Evolutionary conservation across 495 filamentous ascomycete species (phyloP).

Genomic region (Xylaria curta): DNA sequence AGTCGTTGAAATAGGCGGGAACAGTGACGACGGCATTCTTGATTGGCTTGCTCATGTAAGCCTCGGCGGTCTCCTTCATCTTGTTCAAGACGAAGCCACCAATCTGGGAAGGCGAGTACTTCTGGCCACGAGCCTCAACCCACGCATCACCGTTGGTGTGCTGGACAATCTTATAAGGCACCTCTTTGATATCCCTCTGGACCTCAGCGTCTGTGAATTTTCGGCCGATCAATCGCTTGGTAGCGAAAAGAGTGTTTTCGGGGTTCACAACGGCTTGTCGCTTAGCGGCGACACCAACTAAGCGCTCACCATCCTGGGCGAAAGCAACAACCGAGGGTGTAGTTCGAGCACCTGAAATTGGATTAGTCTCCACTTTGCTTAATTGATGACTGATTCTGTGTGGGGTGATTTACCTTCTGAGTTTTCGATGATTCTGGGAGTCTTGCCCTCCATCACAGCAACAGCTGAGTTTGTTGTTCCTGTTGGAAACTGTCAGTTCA

Average conservation of each 20-base stretch:
- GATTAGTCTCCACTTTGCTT: slow-evolving; percentile 20
- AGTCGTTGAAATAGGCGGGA: slow-evolving; percentile 98
- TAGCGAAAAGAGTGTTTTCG: slow-evolving; percentile 98
- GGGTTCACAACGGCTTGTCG: slow-evolving; percentile 99
- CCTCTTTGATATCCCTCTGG: slow-evolving; percentile 97
- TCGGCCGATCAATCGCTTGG: slow-evolving; percentile 98
- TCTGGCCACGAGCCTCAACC: slow-evolving; percentile 94
- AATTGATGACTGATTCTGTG: not conserved
- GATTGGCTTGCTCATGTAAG: slow-evolving; percentile 84
- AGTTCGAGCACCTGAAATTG: slow-evolving; percentile 78
- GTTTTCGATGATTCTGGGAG: slow-evolving; percentile 97
- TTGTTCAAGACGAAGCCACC: slow-evolving; percentile 96
- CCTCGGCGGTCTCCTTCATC: slow-evolving; percentile 98
- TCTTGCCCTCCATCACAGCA: slow-evolving; percentile 96
- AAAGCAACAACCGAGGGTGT: slow-evolving; percentile 98
- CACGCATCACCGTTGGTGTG: slow-evolving; percentile 98
- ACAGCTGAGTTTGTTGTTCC: slow-evolving; percentile 99
- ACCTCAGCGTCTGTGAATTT: slow-evolving; percentile 97
- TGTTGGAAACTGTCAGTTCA: slow-evolving; percentile 42
- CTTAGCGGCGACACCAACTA: slow-evolving; percentile 98
- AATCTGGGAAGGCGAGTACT: slow-evolving; percentile 97
- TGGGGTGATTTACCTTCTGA: slow-evolving; percentile 71
- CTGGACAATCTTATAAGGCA: slow-evolving; percentile 99
- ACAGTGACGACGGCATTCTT: slow-evolving; percentile 98
- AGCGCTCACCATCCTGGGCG: slow-evolving; percentile 93